Evolutionary conservation across 2,329 filamentous ascomycete species (phyloP).

Genomic region (Verticillium nonalfalfae): DNA sequence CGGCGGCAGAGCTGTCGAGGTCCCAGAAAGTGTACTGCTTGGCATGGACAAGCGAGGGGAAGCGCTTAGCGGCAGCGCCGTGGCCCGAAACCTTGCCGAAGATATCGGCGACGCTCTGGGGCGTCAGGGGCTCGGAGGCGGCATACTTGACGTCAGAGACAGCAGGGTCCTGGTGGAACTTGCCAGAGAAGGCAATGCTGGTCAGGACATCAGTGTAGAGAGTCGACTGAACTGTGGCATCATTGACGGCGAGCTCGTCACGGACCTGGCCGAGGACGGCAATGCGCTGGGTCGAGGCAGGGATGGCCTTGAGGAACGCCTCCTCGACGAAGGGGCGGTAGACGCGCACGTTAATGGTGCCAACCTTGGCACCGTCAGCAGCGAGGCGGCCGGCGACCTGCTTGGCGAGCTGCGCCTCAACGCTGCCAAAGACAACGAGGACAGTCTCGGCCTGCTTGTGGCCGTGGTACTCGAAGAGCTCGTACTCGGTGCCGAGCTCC

Average conservation of each 20-base stretch:
- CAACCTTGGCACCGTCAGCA: constrained; percentile 68
- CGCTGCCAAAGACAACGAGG: constrained; percentile 85
- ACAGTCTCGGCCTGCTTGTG: constrained; percentile 75
- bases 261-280: constrained; percentile 86
- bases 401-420: constrained; percentile 78
- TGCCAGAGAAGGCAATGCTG: constrained; percentile 70
- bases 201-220: constrained; percentile 91
- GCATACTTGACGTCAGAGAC: constrained; percentile 89
- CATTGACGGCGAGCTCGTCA: constrained; percentile 64
- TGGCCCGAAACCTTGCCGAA: constrained; percentile 40
- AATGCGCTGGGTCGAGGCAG: constrained; percentile 67
- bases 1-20: constrained; percentile 64
- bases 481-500: constrained; percentile 89
- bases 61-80: constrained; percentile 41
- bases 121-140: constrained; percentile 53
- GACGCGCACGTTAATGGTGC: constrained; percentile 84
- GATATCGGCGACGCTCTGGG: constrained; percentile 44
- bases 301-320: constrained; percentile 78
- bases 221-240: constrained; percentile 71
- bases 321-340: constrained; percentile 96
- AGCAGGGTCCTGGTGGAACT: constrained; percentile 54
- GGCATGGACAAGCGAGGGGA: constrained; percentile 45
- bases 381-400: constrained; percentile 73
- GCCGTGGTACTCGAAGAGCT: constrained; percentile 89
- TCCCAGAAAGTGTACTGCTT: constrained; percentile 96